These are phyloP conservation scores for Sonneratia alba DNA, from an alignment of 345 rosid genomes.

Conservation along the genomic window DNA sequence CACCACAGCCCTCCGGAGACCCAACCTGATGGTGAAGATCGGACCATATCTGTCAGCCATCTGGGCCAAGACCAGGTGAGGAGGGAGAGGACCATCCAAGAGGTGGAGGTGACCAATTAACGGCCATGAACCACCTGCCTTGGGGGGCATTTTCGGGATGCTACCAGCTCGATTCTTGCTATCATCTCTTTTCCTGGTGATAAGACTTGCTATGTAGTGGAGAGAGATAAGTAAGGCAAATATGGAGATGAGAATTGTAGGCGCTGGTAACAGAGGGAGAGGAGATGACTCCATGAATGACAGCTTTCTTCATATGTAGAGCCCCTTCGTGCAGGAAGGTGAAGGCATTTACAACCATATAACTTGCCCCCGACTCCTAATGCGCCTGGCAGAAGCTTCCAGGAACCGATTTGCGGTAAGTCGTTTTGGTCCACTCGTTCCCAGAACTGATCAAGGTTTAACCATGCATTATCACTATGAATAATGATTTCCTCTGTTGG, in stretches of 20 bases:
- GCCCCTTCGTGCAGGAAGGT: too few relatives aligned
- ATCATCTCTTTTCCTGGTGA: background rate
- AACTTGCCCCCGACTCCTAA: too few relatives aligned
- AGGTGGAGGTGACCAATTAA: conserved; percentile 13
- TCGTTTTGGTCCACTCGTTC: too few relatives aligned
- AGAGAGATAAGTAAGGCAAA: background rate
- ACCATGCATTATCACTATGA: too few relatives aligned
- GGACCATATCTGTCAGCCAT: conserved; percentile 28
- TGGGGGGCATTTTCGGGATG: background rate
- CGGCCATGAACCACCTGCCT: conserved; percentile 2
- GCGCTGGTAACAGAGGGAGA: too few relatives aligned
- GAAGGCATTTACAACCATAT: too few relatives aligned
- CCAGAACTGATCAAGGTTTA: too few relatives aligned
- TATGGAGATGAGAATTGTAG: background rate
- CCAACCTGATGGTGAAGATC: conserved; percentile 26
- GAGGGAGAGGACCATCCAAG: conserved; percentile 17
- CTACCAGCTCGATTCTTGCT: background rate
- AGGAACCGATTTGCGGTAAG: too few relatives aligned
- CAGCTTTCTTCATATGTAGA: too few relatives aligned
- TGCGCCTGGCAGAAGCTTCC: too few relatives aligned
- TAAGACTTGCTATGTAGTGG: background rate
- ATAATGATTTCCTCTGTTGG: too few relatives aligned
- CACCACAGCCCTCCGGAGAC: conserved; percentile 16
- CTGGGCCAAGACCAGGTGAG: conserved; percentile 17
- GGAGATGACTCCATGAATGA: too few relatives aligned